Base-by-base conservation (phyloP, 306 rosid genomes). In the Quillaja saponaria region DNA sequence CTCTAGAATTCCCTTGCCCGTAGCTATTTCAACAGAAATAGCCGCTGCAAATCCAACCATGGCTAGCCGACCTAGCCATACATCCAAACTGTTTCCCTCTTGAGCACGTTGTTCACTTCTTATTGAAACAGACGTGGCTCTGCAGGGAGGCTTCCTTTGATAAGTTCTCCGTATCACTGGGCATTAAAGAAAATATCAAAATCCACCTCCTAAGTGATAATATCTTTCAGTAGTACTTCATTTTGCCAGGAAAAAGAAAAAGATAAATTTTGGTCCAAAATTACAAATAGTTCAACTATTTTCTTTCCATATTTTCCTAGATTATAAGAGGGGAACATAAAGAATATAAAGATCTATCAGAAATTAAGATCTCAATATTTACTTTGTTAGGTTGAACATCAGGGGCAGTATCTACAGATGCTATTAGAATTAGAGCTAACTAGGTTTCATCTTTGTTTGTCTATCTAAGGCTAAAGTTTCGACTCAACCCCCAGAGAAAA, bases 1-100 rank as follows among this genome's bases (percentile, higher is more conserved):
- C 98, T 91, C 95, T 41, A 91, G 73, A 63, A 91, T 87, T 55
- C 98, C 98, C 78, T 81, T 91, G 28, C 98, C 96, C 0, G 96
- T 86, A 16, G 85, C 65, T 66, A 91, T 55, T 88, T 91, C 98
- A 51, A 88, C 88, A 55, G 71, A 63, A 21, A 88, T 67, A 60
- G 95, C 98, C 7, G 49, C 73, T 13, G 96, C 85, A 78, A 92
- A 92, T 44, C 98, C 94, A 63, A 92, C 70, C 98, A 92, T 92
- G 53, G 94, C 96, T 8, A 71, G n/a, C 68, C 98, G 81, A 52
- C 96, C 94, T 3, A 89, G 81, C 96, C 95, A 89, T 34, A 88
- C 84, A 67, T 92, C 96, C 83, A 89, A 58, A 71, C 82, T 55
- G 47, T 50, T 79, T 12, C 84, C 85, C 40, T 66, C 80, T 70